Evolutionary conservation across 768 basidiomycete genomes (phyloP).

Genomic region (Macrolepiota fuliginosa): DNA sequence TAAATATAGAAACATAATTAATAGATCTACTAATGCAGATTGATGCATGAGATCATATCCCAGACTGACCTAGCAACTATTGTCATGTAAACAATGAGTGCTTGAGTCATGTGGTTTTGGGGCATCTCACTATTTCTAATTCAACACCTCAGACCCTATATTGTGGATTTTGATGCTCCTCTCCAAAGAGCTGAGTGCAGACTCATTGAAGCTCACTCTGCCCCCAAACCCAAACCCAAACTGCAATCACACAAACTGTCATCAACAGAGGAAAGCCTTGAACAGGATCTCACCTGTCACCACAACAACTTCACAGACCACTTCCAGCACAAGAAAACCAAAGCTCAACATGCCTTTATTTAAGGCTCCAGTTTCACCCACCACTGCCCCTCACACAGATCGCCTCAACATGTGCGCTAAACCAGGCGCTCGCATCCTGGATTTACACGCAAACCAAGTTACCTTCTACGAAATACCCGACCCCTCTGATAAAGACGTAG

Average conservation of each 20-base stretch:
- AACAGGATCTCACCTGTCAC: background rate
- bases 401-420: too few relatives aligned
- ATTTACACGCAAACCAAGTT: too few relatives aligned
- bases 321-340: background rate
- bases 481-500: too few relatives aligned
- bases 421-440: too few relatives aligned
- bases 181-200: conserved; percentile 12
- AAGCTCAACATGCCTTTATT: background rate
- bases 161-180: conserved; percentile 22
- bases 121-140: too few relatives aligned
- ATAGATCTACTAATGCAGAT: too few relatives aligned
- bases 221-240: background rate
- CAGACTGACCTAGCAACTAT: too few relatives aligned
- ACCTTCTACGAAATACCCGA: too few relatives aligned
- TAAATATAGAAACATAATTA: too few relatives aligned
- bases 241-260: background rate
- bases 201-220: background rate
- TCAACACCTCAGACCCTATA: conserved; percentile 23
- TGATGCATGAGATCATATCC: too few relatives aligned
- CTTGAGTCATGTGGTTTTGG: too few relatives aligned
- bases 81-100: too few relatives aligned
- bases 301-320: background rate
- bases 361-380: background rate
- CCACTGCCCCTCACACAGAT: background rate
- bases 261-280: background rate